phyloP scores from a whole-genome alignment of 2,329 filamentous ascomycete species.

The Magnaporthiopsis incrustans region DNA sequence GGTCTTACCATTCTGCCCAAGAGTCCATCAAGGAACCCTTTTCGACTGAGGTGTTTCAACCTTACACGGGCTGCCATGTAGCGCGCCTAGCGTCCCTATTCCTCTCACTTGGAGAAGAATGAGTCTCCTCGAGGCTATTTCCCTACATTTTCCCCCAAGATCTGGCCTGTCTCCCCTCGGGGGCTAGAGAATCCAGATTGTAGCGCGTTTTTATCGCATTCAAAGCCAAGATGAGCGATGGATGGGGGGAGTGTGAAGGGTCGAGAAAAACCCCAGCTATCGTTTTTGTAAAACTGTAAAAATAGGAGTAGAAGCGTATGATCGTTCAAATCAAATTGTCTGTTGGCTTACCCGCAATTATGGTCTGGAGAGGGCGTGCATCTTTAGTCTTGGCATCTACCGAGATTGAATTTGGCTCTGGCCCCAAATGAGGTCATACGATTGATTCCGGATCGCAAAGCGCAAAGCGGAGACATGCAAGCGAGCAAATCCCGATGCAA shows the following conservation, averaged over 20 bases:
- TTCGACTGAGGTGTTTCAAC: no score
- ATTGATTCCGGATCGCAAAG: neutral
- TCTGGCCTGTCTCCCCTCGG: no score
- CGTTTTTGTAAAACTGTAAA: neutral
- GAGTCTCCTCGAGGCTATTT: no score
- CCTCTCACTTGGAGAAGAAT: no score
- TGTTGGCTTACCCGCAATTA: neutral
- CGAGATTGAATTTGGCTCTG: neutral
- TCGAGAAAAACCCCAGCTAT: neutral
- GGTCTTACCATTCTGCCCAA: neutral
- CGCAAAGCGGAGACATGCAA: neutral
- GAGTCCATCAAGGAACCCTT: neutral
- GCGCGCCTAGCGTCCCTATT: no score
- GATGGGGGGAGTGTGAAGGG: no score
- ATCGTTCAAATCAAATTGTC: neutral
- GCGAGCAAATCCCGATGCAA: constrained; percentile 9
- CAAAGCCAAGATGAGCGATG: neutral
- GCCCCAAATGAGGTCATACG: neutral
- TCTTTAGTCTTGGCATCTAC: neutral
- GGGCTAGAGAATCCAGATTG: neutral
- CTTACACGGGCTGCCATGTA: no score
- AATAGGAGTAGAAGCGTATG: neutral
- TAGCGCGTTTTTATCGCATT: neutral
- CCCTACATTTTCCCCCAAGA: no score
- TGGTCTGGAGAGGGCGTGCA: neutral